phyloP scores from a whole-genome alignment of 2,329 filamentous ascomycete species.

The Penicillium sp. region DNA sequence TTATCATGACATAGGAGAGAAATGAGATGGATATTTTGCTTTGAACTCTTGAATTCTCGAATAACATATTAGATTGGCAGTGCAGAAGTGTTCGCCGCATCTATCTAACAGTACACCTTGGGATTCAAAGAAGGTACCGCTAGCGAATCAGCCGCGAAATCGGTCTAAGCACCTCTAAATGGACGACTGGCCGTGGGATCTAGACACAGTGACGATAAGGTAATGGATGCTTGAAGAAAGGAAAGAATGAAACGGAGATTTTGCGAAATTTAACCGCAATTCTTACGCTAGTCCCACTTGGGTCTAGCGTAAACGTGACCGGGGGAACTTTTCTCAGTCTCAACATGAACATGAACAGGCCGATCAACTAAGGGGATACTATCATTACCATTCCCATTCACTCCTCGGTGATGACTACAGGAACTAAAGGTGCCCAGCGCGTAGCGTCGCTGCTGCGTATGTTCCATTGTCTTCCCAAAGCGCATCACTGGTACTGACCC shows the following conservation, averaged over 20 bases:
- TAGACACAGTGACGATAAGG: constrained; percentile 92
- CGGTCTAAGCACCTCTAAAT: constrained; percentile 87
- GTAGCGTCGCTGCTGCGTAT: constrained; percentile 41
- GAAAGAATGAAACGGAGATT: constrained; percentile 33
- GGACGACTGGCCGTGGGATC: constrained; percentile 77
- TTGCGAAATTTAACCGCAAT: constrained; percentile 27
- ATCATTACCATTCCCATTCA: constrained; percentile 10
- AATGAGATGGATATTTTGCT: neutral
- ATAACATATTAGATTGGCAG: neutral
- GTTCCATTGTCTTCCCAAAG: constrained; percentile 12
- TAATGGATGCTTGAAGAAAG: constrained; percentile 65
- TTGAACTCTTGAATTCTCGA: neutral
- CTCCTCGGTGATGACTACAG: constrained; percentile 37
- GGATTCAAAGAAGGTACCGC: constrained; percentile 71
- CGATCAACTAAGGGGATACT: constrained; percentile 8
- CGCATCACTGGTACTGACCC: constrained; percentile 14
- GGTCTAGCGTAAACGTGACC: constrained; percentile 37
- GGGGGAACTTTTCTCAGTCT: constrained; percentile 38
- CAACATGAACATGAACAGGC: constrained; percentile 12
- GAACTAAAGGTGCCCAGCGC: constrained; percentile 43
- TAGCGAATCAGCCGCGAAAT: constrained; percentile 94
- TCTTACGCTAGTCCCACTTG: constrained; percentile 21
- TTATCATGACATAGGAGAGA: neutral
- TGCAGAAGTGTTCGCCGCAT: constrained; percentile 70
- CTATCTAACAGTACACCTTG: constrained; percentile 97